A percentile compares a stretch with the other conserved stretches of the same genome.
Evolutionary conservation across 768 basidiomycete species (phyloP).

Genomic region (Zangia roseola): DNA sequence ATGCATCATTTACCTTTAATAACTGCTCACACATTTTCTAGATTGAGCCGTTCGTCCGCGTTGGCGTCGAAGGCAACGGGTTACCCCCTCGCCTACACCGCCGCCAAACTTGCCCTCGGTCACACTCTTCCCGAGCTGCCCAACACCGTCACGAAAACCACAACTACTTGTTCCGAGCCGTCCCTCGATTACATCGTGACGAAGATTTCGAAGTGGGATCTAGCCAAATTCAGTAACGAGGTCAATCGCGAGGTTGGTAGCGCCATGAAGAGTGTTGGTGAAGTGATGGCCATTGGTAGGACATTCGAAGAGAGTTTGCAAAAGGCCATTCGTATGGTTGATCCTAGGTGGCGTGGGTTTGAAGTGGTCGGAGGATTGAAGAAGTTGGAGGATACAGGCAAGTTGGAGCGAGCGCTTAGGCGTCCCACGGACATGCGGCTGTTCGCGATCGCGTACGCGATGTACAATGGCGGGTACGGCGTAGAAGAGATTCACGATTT

Average conservation of each 20-base stretch:
- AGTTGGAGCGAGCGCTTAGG: constrained; percentile 75
- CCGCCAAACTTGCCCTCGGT: constrained; percentile 97
- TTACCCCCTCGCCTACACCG: constrained; percentile 98
- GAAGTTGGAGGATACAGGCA: constrained; percentile 62
- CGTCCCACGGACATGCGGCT: constrained; percentile 93
- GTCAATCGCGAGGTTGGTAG: constrained; percentile 95
- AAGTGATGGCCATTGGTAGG: constrained; percentile 99
- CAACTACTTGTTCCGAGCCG: constrained; percentile 98
- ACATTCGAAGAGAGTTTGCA: constrained; percentile 99
- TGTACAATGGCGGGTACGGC: constrained; percentile 90
- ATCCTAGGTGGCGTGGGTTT: constrained; percentile 95
- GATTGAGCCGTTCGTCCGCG: constrained; percentile 85
- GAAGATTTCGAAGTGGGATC: constrained; percentile 99
- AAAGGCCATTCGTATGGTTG: constrained; percentile 97
- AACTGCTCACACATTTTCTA: constrained; percentile 22
- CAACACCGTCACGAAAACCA: constrained; percentile 98
- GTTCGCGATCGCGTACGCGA: constrained; percentile 96
- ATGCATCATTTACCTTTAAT: background rate
- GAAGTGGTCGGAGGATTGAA: constrained; percentile 90
- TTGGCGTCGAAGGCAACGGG: constrained; percentile 98
- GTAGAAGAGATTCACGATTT: constrained; percentile 89
- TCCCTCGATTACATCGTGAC: constrained; percentile 99
- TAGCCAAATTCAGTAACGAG: constrained; percentile 93
- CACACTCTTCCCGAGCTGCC: constrained; percentile 97
- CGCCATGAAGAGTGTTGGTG: constrained; percentile 98